phyloP scores from a whole-genome alignment of 331 rosid genomes.

The Quercus phellos region DNA sequence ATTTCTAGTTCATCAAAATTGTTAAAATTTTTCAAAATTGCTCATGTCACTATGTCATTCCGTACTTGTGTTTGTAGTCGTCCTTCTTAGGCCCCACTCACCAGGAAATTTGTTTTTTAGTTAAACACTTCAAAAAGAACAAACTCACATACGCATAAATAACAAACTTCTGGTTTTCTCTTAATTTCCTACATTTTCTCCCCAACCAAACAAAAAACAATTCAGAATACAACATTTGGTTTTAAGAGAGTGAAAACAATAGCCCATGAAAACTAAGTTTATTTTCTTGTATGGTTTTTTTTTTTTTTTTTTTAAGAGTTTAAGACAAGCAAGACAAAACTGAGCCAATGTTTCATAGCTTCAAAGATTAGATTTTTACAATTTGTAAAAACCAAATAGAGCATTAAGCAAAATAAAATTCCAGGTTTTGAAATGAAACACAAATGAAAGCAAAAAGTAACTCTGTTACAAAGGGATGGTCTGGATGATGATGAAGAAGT shows the following conservation, averaged over 20 bases:
- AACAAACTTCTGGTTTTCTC: not conserved
- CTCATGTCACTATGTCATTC: no score
- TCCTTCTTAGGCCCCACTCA: not conserved
- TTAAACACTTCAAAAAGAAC: no score
- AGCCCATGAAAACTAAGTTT: not conserved
- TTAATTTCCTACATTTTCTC: not conserved
- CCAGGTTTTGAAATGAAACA: not conserved
- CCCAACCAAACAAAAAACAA: not conserved
- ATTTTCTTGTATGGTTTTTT: not conserved
- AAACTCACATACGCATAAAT: not conserved
- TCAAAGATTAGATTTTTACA: not conserved
- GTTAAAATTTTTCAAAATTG: no score
- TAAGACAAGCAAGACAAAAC: not conserved
- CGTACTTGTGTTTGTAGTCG: no score
- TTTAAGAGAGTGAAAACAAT: not conserved
- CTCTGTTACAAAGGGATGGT: constrained; percentile 69
- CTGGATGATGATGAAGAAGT: constrained; percentile 10
- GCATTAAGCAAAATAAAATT: not conserved
- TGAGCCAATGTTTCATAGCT: not conserved
- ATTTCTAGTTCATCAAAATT: no score
- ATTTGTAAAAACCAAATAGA: constrained; percentile 1
- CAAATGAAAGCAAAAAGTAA: constrained; percentile 20
- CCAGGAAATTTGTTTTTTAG: not conserved
- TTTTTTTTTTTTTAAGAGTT: not conserved
- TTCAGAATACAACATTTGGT: not conserved